These are phyloP conservation scores for Knoxia roxburghii DNA, from an alignment of 257 asterid genomes.

Conservation along the genomic window DNA sequence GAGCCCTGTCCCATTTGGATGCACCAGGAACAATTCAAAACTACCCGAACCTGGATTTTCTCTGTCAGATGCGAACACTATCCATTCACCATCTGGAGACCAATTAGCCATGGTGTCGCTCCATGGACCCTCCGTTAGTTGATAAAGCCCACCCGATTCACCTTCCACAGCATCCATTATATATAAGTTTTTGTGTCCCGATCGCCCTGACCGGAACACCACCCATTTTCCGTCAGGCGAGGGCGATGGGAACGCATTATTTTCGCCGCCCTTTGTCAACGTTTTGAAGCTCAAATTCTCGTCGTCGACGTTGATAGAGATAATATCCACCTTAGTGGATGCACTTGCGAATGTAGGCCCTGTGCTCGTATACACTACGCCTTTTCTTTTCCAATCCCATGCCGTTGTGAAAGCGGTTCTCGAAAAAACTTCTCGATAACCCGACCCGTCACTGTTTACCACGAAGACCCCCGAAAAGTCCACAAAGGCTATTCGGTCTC, in stretches of 20 bases:
- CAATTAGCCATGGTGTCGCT: slow-evolving; percentile 87
- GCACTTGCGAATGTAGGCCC: slow-evolving; percentile 73
- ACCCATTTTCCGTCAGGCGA: slow-evolving; percentile 93
- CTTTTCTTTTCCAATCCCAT: slow-evolving; percentile 83
- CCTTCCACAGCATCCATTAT: slow-evolving; percentile 80
- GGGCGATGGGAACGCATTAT: slow-evolving; percentile 84
- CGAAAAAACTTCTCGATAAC: slow-evolving; percentile 35
- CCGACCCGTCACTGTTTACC: slow-evolving; percentile 76
- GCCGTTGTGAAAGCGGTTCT: slow-evolving; percentile 56
- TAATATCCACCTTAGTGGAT: slow-evolving; percentile 63
- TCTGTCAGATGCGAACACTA: slow-evolving; percentile 75
- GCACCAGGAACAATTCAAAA: slow-evolving; percentile 63
- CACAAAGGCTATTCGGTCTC: slow-evolving; percentile 60
- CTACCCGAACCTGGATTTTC: slow-evolving; percentile 77
- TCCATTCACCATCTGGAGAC: slow-evolving; percentile 93
- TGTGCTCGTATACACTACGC: slow-evolving; percentile 68
- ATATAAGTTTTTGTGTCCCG: slow-evolving; percentile 76
- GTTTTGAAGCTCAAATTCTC: slow-evolving; percentile 34
- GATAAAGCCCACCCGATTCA: slow-evolving; percentile 45
- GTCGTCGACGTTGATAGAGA: slow-evolving; percentile 70
- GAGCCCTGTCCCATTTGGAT: slow-evolving; percentile 78
- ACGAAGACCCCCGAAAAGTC: slow-evolving; percentile 58
- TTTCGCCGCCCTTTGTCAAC: slow-evolving; percentile 55
- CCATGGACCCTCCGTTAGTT: slow-evolving; percentile 74
- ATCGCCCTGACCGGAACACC: slow-evolving; percentile 80